A percentile compares a stretch with the other conserved stretches of the same genome.
phyloP scores from a whole-genome alignment of 129 eudicot genomes.

The Flaveria sonorensis region DNA sequence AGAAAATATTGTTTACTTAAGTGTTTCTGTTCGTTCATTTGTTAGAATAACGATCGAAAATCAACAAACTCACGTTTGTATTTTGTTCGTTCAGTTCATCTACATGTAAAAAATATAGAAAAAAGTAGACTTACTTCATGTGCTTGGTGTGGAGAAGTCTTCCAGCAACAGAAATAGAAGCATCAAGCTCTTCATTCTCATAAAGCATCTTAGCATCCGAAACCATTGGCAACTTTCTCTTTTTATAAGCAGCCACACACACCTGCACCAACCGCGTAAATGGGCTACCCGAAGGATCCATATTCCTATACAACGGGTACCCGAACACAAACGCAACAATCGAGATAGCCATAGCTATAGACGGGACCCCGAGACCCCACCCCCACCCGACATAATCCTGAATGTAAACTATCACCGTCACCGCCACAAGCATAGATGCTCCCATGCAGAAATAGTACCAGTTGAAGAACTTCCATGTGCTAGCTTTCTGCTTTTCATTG shows the following conservation, averaged over 20 bases:
- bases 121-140: constrained; percentile 32
- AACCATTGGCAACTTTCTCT: constrained; percentile 40
- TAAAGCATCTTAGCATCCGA: constrained; percentile 39
- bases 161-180: constrained; percentile 60
- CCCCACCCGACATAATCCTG: constrained; percentile 66
- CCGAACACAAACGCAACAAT: constrained; percentile 47
- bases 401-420: constrained; percentile 52
- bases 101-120: background rate
- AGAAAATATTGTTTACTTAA: background rate
- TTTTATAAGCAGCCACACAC: constrained; percentile 49
- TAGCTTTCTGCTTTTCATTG: constrained; percentile 36
- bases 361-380: constrained; percentile 64
- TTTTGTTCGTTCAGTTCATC: background rate
- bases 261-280: constrained; percentile 56
- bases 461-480: constrained; percentile 56
- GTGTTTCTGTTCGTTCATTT: background rate
- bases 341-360: constrained; percentile 52
- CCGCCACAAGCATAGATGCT: constrained; percentile 41
- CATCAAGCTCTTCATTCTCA: constrained; percentile 68
- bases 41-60: background rate
- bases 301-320: constrained; percentile 45
- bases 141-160: constrained; percentile 59
- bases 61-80: too few species aligned
- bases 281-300: constrained; percentile 59
- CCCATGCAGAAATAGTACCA: constrained; percentile 62